Evolutionary conservation across 176 grass and related monocot species (phyloP).

Genomic region (Carex myosuroides): DNA sequence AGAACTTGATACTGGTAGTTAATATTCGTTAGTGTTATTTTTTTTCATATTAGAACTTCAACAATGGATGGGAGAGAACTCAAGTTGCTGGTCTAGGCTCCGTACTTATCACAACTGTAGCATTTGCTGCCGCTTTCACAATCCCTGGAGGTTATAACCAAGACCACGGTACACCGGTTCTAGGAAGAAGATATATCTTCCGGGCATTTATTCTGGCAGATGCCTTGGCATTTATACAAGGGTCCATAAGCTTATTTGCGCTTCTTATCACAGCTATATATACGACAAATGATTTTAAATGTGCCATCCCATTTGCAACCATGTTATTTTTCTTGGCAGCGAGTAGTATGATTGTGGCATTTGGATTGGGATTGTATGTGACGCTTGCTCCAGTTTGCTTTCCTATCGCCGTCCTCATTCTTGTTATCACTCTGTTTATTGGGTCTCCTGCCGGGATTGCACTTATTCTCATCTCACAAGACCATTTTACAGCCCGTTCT

Average conservation of each 20-base stretch:
- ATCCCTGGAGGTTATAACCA: neutral
- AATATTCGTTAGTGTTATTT: too few species aligned
- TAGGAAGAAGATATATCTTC: neutral
- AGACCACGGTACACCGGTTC: neutral
- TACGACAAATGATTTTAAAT: fast-evolving
- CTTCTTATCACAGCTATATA: fast-evolving
- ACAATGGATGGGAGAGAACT: neutral
- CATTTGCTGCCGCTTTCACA: conserved; percentile 3
- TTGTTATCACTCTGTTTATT: neutral
- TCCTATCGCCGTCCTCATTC: neutral
- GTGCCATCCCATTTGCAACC: fast-evolving
- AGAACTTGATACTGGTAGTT: too few species aligned
- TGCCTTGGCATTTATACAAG: neutral
- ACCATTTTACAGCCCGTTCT: too few species aligned
- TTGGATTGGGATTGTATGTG: neutral
- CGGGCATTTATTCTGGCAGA: neutral
- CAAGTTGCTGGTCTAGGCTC: neutral
- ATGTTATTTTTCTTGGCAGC: neutral
- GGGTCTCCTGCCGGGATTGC: too few species aligned
- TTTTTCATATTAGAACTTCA: too few species aligned
- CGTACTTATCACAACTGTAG: neutral
- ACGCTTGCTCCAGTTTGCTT: neutral
- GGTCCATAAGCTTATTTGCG: neutral
- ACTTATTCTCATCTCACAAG: too few species aligned
- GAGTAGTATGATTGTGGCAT: neutral